A percentile compares a stretch with the other conserved stretches of the same genome.
Conservation (phyloP, 2,329 filamentous ascomycete genomes). For the Didymella pinodella region DNA sequence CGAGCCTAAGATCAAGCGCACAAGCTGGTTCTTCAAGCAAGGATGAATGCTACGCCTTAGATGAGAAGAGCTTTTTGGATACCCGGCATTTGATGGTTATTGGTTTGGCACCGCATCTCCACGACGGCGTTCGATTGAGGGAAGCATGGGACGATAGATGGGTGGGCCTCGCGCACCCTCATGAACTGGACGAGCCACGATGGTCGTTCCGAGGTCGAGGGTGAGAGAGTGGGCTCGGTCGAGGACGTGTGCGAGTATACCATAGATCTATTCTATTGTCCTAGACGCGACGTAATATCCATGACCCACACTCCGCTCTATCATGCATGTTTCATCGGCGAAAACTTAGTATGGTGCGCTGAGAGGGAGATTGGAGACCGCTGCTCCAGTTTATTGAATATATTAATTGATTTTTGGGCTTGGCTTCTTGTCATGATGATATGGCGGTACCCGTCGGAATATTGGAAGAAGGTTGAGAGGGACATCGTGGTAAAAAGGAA, state of each 20-base stretch:
- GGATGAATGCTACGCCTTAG: slow-evolving; percentile 15
- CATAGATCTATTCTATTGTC: slow-evolving; percentile 19
- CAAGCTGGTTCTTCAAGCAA: slow-evolving; percentile 79
- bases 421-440: no score
- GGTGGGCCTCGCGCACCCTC: not conserved
- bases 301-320: not conserved
- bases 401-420: no score
- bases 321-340: not conserved
- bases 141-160: slow-evolving; percentile 16
- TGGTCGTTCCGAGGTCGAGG: not conserved
- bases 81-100: slow-evolving; percentile 21
- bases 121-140: slow-evolving; percentile 21
- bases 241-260: slow-evolving; percentile 13
- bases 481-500: not conserved
- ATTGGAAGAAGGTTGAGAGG: not conserved
- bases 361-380: not conserved
- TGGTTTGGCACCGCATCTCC: slow-evolving; percentile 19
- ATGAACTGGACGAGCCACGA: slow-evolving; percentile 8
- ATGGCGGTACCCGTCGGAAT: no score
- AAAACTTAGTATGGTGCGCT: no score
- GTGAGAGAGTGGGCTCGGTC: not conserved
- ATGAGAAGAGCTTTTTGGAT: slow-evolving; percentile 18
- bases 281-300: slow-evolving; percentile 4
- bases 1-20: slow-evolving; percentile 68
- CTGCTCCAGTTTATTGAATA: not conserved